Conservation (phyloP, 805 yeast genomes). For the Kuraishia capsulata region DNA sequence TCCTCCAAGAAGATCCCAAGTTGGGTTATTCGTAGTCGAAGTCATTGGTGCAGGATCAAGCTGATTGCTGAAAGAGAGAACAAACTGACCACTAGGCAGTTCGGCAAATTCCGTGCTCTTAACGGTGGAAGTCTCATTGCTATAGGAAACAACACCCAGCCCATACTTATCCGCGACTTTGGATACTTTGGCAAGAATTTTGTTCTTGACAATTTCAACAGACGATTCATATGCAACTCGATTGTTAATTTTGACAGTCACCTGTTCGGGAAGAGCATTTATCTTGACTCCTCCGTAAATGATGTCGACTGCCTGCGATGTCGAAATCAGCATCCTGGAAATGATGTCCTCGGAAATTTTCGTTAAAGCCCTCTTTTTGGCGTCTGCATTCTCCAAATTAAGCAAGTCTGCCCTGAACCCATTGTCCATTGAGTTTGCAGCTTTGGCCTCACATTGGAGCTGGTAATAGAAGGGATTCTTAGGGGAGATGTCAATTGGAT, state of each 20-base stretch:
- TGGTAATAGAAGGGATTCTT: slow-evolving; percentile 34
- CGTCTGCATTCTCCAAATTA: slow-evolving; percentile 22
- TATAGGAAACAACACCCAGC: slow-evolving; percentile 19
- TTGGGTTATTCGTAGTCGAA: slow-evolving; percentile 17
- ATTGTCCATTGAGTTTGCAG: slow-evolving; percentile 24
- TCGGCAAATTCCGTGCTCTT: slow-evolving; percentile 19
- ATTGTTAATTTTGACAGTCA: slow-evolving; percentile 31
- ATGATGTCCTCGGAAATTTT: slow-evolving; percentile 18
- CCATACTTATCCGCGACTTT: slow-evolving; percentile 25
- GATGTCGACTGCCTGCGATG: slow-evolving; percentile 41
- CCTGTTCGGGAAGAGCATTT: slow-evolving; percentile 43
- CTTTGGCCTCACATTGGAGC: slow-evolving; percentile 37
- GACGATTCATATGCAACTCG: slow-evolving; percentile 36
- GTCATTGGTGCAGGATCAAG: slow-evolving; percentile 27
- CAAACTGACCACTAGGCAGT: slow-evolving; percentile 29
- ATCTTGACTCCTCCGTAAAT: slow-evolving; percentile 39
- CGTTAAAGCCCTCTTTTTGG: slow-evolving; percentile 28
- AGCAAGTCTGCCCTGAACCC: slow-evolving; percentile 27
- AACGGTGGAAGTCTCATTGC: slow-evolving; percentile 9
- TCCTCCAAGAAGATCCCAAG: slow-evolving; percentile 32
- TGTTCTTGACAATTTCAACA: slow-evolving; percentile 22
- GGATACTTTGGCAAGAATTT: slow-evolving; percentile 21
- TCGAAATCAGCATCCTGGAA: slow-evolving; percentile 29
- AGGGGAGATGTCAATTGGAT: slow-evolving; percentile 27
- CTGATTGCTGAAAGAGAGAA: slow-evolving; percentile 11